Evolutionary conservation across 495 filamentous ascomycete species (phyloP).

Genomic region (Penicillium desertorum): DNA sequence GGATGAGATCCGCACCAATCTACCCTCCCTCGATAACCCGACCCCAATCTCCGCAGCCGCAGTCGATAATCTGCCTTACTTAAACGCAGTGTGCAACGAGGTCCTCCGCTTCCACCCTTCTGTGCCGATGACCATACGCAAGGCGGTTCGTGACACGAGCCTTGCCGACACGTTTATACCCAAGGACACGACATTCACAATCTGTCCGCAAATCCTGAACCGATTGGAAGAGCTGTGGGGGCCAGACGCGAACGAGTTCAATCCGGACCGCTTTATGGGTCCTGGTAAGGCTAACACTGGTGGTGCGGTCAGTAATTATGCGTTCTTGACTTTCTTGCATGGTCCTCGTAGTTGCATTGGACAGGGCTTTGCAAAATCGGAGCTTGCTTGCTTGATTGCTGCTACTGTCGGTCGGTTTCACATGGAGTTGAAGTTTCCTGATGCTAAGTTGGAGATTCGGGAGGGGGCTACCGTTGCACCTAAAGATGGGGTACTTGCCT

Average conservation of each 20-base stretch:
- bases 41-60: constrained; percentile 49
- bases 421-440: constrained; percentile 60
- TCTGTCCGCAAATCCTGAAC: constrained; percentile 62
- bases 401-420: constrained; percentile 69
- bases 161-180: constrained; percentile 58
- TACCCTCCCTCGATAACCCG: constrained; percentile 53
- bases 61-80: constrained; percentile 58
- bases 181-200: constrained; percentile 52
- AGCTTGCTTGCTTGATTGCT: constrained; percentile 81
- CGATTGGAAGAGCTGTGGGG: constrained; percentile 79
- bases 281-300: constrained; percentile 50
- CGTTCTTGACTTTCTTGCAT: constrained; percentile 80
- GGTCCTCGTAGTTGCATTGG: constrained; percentile 84
- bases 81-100: constrained; percentile 63
- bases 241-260: constrained; percentile 72
- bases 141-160: constrained; percentile 60
- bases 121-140: constrained; percentile 62
- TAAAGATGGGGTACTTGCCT: constrained; percentile 60
- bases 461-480: constrained; percentile 63
- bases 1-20: constrained; percentile 57
- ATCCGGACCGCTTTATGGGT: constrained; percentile 75
- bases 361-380: constrained; percentile 73
- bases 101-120: constrained; percentile 58
- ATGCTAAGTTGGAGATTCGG: constrained; percentile 58
- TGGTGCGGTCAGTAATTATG: constrained; percentile 62